These are phyloP conservation scores for Floccularia luteovirens DNA, from an alignment of 768 basidiomycete genomes.

Conservation along the genomic window DNA sequence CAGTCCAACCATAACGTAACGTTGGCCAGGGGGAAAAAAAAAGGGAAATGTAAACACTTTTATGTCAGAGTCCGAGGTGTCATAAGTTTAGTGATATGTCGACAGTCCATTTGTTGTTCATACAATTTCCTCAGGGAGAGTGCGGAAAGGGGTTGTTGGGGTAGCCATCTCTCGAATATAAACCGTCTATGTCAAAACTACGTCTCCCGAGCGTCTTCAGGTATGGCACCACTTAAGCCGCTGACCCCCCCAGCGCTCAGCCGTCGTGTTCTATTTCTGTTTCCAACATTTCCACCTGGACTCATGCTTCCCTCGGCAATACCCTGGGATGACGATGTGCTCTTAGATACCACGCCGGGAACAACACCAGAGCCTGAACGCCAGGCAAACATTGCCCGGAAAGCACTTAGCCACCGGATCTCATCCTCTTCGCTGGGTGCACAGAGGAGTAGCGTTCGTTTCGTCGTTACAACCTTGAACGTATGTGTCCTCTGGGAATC, in stretches of 20 bases:
- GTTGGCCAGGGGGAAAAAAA: no score
- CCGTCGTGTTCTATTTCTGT: slow-evolving; percentile 41
- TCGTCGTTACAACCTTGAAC: slow-evolving; percentile 96
- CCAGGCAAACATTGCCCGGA: slow-evolving; percentile 84
- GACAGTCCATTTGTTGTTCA: no score
- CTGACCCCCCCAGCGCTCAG: slow-evolving; percentile 32
- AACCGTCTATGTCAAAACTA: no score
- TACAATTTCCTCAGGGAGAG: no score
- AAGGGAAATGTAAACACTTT: no score
- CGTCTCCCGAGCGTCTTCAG: no score
- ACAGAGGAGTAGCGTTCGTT: slow-evolving; percentile 81
- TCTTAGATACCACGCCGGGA: slow-evolving; percentile 35
- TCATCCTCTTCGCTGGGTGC: slow-evolving; percentile 97
- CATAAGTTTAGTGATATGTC: no score
- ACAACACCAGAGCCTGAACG: slow-evolving; percentile 45
- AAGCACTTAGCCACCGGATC: slow-evolving; percentile 95
- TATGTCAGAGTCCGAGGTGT: no score
- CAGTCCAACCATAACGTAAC: no score
- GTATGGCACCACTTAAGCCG: slow-evolving; percentile 7
- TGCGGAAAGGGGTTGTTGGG: no score
- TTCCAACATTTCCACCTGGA: slow-evolving; percentile 16
- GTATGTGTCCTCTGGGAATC: slow-evolving; percentile 47
- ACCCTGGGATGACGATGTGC: slow-evolving; percentile 3
- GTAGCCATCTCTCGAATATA: no score
- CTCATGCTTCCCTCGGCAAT: not conserved